Conservation (phyloP, 78 protist species). For the Tieghemostelium lacteum region DNA sequence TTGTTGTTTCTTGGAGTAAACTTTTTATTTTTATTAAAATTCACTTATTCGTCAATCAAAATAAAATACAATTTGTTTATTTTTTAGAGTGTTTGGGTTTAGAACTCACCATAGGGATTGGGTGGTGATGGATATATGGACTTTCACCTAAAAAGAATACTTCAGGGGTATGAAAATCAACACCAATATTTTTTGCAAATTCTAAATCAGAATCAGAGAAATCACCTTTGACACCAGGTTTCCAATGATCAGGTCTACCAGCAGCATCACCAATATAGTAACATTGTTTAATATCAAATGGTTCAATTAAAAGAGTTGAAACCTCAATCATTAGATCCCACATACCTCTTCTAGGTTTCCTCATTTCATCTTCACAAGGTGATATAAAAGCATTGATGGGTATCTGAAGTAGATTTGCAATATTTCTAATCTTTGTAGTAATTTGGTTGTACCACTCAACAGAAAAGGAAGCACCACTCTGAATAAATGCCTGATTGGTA, state of each 20-base stretch:
- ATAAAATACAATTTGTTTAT: too few species aligned
- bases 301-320: background rate
- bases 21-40: too few species aligned
- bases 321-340: slow-evolving; percentile 7
- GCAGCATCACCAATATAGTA: slow-evolving; percentile 57
- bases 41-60: too few species aligned
- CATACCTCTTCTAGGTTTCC: slow-evolving; percentile 33
- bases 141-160: slow-evolving; percentile 80
- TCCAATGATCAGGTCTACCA: slow-evolving; percentile 36
- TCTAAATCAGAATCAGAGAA: slow-evolving; percentile 15
- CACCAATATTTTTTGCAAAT: slow-evolving; percentile 81
- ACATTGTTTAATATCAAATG: too few species aligned
- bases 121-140: too few species aligned
- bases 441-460: background rate
- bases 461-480: background rate
- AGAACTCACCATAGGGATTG: too few species aligned
- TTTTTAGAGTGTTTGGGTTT: too few species aligned
- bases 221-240: slow-evolving; percentile 8
- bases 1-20: too few species aligned
- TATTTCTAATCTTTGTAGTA: slow-evolving; percentile 14
- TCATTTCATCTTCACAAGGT: slow-evolving; percentile 15
- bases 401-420: slow-evolving; percentile 15
- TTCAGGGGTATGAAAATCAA: slow-evolving; percentile 87
- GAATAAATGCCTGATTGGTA: slow-evolving; percentile 62
- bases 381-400: slow-evolving; percentile 44